phyloP scores from a whole-genome alignment of 108 stramenopile genomes.

The Cyclotella kingstonii region DNA sequence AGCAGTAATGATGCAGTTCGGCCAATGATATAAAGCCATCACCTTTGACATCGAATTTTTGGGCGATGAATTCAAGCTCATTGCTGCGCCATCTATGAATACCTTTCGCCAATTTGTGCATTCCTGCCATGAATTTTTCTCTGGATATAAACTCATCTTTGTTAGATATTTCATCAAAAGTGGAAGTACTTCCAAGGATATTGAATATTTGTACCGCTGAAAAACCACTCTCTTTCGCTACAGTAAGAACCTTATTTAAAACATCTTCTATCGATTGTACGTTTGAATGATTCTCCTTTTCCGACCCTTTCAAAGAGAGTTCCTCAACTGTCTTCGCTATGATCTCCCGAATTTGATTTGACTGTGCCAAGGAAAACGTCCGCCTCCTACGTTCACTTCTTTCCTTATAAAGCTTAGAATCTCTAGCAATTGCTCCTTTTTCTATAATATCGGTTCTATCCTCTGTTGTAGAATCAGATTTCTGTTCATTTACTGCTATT shows the following conservation, averaged over 20 bases:
- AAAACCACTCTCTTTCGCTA: slow-evolving; percentile 37
- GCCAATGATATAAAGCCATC: slow-evolving; percentile 39
- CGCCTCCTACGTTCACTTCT: slow-evolving; percentile 21
- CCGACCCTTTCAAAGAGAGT: slow-evolving; percentile 5
- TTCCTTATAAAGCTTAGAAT: slow-evolving; percentile 14
- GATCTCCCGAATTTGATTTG: slow-evolving; percentile 28
- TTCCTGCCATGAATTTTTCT: slow-evolving; percentile 20
- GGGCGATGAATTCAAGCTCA: slow-evolving; percentile 19
- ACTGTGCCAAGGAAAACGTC: slow-evolving; percentile 23
- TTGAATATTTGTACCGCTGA: slow-evolving; percentile 29
- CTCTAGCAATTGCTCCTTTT: neutral
- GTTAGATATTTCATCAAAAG: neutral
- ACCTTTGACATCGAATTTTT: slow-evolving; percentile 36
- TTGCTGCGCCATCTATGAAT: slow-evolving; percentile 16
- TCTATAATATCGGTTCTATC: neutral
- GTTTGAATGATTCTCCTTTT: neutral
- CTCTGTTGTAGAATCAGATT: neutral
- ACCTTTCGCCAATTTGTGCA: slow-evolving; percentile 26
- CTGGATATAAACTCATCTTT: slow-evolving; percentile 10
- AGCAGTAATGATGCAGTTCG: slow-evolving; percentile 48
- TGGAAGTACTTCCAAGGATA: slow-evolving; percentile 13
- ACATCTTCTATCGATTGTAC: slow-evolving; percentile 24
- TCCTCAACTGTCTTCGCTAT: slow-evolving; percentile 32
- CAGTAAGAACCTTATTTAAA: slow-evolving; percentile 23
- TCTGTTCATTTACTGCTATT: slow-evolving; percentile 2